These are phyloP conservation scores for Trypanosoma brucei DNA, from an alignment of 208 protist species.

Conservation along the genomic window DNA sequence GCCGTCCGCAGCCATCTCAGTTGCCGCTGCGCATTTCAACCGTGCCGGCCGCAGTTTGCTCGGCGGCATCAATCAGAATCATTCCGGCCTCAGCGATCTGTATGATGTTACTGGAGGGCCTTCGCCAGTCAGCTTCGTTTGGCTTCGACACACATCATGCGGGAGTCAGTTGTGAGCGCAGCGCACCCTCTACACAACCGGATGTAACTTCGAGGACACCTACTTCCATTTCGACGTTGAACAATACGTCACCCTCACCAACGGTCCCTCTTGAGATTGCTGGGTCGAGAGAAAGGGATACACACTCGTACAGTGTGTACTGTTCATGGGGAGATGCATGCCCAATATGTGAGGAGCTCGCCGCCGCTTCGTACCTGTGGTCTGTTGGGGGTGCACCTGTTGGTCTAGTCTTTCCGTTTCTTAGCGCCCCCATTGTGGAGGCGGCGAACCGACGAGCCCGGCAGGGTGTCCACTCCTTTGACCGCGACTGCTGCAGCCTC, in stretches of 20 bases:
- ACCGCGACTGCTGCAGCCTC: constrained; percentile 22
- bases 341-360: constrained; percentile 63
- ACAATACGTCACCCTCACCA: not conserved
- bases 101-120: constrained; percentile 16
- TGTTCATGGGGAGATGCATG: constrained; percentile 79
- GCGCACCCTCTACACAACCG: not conserved
- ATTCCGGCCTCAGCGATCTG: constrained; percentile 19
- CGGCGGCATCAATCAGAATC: constrained; percentile 2
- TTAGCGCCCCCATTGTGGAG: constrained; percentile 38
- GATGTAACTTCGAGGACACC: not conserved
- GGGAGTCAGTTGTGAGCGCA: not conserved
- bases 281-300: not conserved
- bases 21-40: not conserved
- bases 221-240: not conserved
- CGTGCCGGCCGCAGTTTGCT: not conserved
- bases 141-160: not conserved
- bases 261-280: not conserved
- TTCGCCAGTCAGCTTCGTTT: constrained; percentile 1
- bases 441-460: constrained; percentile 10
- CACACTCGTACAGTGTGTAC: constrained; percentile 29
- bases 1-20: not conserved
- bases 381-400: constrained; percentile 23
- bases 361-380: constrained; percentile 45
- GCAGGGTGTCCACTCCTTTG: constrained; percentile 9
- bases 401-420: constrained; percentile 46